Percentiles rank a stretch among this genome's conserved stretches.
Conservation (phyloP, 2,329 filamentous ascomycete species). For the Fusarium multiceps region DNA sequence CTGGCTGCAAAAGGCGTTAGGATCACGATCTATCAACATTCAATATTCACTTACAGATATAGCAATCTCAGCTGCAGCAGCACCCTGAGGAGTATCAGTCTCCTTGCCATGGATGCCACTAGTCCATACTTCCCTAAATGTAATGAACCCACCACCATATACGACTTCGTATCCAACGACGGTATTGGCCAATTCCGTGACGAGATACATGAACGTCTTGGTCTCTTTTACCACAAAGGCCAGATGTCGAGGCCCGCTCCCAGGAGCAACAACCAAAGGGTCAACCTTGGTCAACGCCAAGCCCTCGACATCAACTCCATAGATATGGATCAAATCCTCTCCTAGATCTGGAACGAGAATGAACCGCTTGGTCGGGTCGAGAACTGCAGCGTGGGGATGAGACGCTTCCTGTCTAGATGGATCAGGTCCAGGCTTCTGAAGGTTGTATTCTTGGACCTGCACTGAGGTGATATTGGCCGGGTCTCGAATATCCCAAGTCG, state of each 20-base stretch:
- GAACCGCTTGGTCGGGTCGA: slow-evolving; percentile 73
- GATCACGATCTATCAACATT: neutral
- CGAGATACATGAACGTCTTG: slow-evolving; percentile 68
- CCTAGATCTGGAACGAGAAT: slow-evolving; percentile 74
- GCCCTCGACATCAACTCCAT: slow-evolving; percentile 59
- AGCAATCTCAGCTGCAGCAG: slow-evolving; percentile 66
- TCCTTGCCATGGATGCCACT: slow-evolving; percentile 61
- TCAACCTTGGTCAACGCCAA: slow-evolving; percentile 54
- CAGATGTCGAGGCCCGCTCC: slow-evolving; percentile 73
- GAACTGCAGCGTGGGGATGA: slow-evolving; percentile 72
- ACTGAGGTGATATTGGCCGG: slow-evolving; percentile 52
- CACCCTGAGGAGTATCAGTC: slow-evolving; percentile 53
- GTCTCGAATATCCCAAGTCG: slow-evolving; percentile 58
- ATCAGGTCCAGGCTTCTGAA: slow-evolving; percentile 53
- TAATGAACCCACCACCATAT: slow-evolving; percentile 59
- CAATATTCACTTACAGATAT: slow-evolving; percentile 63
- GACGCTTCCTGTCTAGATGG: slow-evolving; percentile 65
- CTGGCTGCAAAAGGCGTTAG: slow-evolving; percentile 56
- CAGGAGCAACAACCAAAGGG: slow-evolving; percentile 58
- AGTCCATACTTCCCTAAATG: slow-evolving; percentile 60
- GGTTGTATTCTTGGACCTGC: slow-evolving; percentile 54
- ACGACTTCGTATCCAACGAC: slow-evolving; percentile 67
- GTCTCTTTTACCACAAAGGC: slow-evolving; percentile 62
- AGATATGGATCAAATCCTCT: slow-evolving; percentile 69
- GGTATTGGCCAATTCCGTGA: slow-evolving; percentile 69